Percentiles rank a stretch among this genome's conserved stretches.
phyloP scores from a whole-genome alignment of 2,329 filamentous ascomycete genomes.

The Penicillium fuscoglaucum region DNA sequence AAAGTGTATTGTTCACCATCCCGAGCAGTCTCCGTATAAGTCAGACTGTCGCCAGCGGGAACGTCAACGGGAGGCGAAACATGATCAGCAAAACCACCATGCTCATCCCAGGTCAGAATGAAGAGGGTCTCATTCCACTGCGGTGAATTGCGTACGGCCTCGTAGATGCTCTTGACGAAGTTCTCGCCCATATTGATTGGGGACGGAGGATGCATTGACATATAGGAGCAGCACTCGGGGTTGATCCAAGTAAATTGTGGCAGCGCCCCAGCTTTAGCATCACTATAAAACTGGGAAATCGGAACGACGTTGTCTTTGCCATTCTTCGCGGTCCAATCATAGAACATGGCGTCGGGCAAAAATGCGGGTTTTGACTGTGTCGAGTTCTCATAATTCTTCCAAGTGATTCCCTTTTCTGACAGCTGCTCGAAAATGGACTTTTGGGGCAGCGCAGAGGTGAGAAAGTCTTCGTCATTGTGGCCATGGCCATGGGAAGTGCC shows the following conservation, averaged over 20 bases:
- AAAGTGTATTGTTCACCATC: conserved; percentile 33
- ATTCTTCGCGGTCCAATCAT: conserved; percentile 32
- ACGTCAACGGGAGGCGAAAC: conserved; percentile 45
- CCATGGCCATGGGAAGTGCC: conserved; percentile 45
- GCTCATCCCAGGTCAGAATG: conserved; percentile 51
- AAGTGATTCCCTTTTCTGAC: conserved; percentile 42
- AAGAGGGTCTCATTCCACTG: conserved; percentile 52
- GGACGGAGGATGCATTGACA: conserved; percentile 49
- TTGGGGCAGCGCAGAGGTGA: conserved; percentile 38
- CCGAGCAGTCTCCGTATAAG: conserved; percentile 34
- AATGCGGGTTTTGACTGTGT: conserved; percentile 34
- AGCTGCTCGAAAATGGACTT: conserved; percentile 45
- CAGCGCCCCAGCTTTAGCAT: conserved; percentile 47
- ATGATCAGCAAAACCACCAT: conserved; percentile 52
- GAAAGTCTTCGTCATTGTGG: conserved; percentile 38
- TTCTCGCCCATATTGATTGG: conserved; percentile 48
- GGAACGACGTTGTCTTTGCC: conserved; percentile 38
- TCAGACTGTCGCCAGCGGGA: conserved; percentile 41
- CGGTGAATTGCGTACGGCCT: conserved; percentile 45
- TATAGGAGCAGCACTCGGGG: conserved; percentile 53
- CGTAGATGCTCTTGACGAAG: conserved; percentile 50
- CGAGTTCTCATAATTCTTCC: conserved; percentile 52
- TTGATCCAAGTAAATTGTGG: conserved; percentile 53
- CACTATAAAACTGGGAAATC: conserved; percentile 46
- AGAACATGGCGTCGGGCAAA: conserved; percentile 48